Evolutionary conservation across 768 basidiomycete species (phyloP).

Genomic region (Serendipita vermifera): DNA sequence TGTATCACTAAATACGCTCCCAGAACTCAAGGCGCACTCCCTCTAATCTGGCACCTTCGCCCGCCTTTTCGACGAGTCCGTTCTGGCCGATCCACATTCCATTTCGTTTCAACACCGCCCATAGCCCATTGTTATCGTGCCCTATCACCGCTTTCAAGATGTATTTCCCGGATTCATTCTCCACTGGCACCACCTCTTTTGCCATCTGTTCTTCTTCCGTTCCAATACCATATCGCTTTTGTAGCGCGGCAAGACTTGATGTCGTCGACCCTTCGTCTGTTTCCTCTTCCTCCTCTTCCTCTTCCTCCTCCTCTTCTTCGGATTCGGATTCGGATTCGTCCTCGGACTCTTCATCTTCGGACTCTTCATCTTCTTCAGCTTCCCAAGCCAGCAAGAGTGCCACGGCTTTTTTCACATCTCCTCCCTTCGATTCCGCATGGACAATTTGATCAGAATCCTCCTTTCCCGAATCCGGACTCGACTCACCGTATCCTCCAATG

Average conservation of each 20-base stretch:
- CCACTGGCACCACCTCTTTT: not conserved
- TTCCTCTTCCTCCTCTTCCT: slow-evolving; percentile 1
- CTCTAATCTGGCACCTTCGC: not conserved
- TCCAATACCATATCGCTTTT: slow-evolving; percentile 1
- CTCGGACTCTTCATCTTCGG: slow-evolving; percentile 2
- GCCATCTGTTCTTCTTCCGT: slow-evolving; percentile 5
- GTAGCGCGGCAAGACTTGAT: not conserved
- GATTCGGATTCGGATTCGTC: too few species aligned
- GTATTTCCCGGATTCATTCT: slow-evolving; percentile 6
- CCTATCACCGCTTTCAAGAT: not conserved
- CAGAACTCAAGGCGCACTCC: slow-evolving; percentile 9
- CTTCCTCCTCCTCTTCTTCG: not conserved
- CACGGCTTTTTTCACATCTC: slow-evolving; percentile 9
- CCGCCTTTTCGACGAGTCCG: not conserved
- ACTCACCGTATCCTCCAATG: slow-evolving; percentile 1
- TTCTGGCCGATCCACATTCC: not conserved
- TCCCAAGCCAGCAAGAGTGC: slow-evolving; percentile 2
- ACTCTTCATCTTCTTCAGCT: not conserved
- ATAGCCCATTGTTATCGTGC: not conserved
- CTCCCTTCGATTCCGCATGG: not conserved
- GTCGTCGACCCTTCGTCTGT: not conserved
- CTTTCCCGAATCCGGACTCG: not conserved
- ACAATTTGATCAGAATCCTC: not conserved
- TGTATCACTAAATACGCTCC: slow-evolving; percentile 4
- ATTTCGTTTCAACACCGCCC: not conserved